Evolutionary conservation across 2,329 filamentous ascomycete species (phyloP).

Genomic region (Geosmithia flava): DNA sequence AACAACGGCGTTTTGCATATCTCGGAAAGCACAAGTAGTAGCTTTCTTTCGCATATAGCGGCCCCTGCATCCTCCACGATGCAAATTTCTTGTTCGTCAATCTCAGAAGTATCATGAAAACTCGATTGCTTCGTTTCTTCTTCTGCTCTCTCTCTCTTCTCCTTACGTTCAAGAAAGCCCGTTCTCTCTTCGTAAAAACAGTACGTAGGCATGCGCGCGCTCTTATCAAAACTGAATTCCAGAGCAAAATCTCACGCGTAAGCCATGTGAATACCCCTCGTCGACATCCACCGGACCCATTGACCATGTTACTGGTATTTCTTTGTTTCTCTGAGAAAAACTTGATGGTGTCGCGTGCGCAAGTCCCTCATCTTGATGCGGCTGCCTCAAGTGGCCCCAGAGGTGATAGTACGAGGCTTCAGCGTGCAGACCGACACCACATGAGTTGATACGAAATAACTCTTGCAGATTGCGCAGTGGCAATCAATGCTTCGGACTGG

Average conservation of each 20-base stretch:
- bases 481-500: too few species aligned
- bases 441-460: too few species aligned
- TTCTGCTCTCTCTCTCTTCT: neutral
- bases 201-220: too few species aligned
- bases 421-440: too few species aligned
- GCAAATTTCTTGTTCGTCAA: constrained; percentile 10
- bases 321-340: neutral
- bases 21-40: constrained; percentile 7
- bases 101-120: neutral
- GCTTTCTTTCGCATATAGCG: constrained; percentile 18
- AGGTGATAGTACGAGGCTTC: neutral
- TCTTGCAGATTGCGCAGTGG: too few species aligned
- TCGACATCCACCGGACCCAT: neutral
- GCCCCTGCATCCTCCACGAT: constrained; percentile 30
- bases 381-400: neutral
- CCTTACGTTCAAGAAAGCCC: too few species aligned
- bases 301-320: neutral
- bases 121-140: neutral
- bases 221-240: too few species aligned
- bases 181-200: too few species aligned
- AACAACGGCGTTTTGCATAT: constrained; percentile 32
- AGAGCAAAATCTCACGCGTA: too few species aligned
- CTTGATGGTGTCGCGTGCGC: neutral
- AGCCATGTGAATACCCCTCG: neutral
- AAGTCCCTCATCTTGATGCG: too few species aligned